Evolutionary conservation across 768 basidiomycete genomes (phyloP), one percentile per base, ranked within the genome.

Genomic region (Piloderma croceum): DNA sequence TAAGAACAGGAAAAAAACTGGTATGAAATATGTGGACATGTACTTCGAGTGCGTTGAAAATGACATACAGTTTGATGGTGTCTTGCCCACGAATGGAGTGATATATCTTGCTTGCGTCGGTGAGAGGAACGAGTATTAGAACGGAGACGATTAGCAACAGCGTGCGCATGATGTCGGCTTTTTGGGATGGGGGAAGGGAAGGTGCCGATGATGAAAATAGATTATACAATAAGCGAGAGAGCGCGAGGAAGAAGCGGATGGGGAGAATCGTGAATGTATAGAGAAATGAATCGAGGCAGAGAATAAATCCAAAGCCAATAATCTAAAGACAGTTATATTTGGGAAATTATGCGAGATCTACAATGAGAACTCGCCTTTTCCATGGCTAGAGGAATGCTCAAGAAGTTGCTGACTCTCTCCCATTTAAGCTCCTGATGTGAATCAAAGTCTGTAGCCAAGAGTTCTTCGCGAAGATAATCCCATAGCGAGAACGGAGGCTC

Each of bases 211-310:
- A 64, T 27, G 70, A 67, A 43, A 80, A 57, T 19, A 73, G 43
- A 55, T 79, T 78, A 36, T 60, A 45, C 17, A 77, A 42, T 36
- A 81, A 72, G 31, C 79, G 72, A 52, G 72, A 69, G 39, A 73
- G 57, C 3, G 86, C 90, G 27, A 90, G 63, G 10, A 68, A 48
- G 53, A 81, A 87, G 5, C 94, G 87, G 42, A 99, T 90, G 7
- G 96, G 96, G 7, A 96, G 79, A 51, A 99, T 89, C 13, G 96
- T 99, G 67, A 99, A 97, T 1, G 90, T 93, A 63, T 98, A 96
- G 1, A 99, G 76, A 64, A 98, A 97, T 2, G 92, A 91, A 60
- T 99, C 96, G 37, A 98, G 73, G 61, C 96, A 99, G 25, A 98
- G 75, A 20, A 96, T 67, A 50, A 88, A 86, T 24, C 96, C 96